Conservation (phyloP, 2,329 filamentous ascomycete species). For the Alternaria solani region DNA sequence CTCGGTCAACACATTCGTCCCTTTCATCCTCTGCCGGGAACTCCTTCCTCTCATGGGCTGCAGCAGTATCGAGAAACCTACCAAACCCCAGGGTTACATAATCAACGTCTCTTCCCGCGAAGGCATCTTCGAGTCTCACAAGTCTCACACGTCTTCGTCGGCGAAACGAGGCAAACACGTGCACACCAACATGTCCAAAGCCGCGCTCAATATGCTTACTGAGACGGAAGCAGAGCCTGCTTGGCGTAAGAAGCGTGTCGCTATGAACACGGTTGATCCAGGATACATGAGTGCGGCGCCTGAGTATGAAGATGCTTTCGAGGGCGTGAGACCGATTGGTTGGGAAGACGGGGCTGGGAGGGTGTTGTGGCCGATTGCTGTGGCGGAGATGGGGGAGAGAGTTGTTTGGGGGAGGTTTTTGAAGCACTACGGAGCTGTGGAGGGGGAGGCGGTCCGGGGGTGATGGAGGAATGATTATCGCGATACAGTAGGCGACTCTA, state of each 20-base stretch:
- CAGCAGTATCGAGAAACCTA: not conserved
- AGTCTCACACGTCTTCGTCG: conserved; percentile 5
- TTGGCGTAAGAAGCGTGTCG: conserved; percentile 11
- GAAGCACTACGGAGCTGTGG: conserved; percentile 25
- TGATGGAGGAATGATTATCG: conserved; percentile 8
- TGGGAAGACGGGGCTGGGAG: conserved; percentile 23
- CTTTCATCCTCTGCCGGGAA: conserved; percentile 23
- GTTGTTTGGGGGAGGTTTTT: conserved; percentile 19
- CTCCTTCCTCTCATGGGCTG: conserved; percentile 19
- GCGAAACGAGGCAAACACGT: conserved; percentile 21
- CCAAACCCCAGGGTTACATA: conserved; percentile 18
- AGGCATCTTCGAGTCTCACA: conserved; percentile 23
- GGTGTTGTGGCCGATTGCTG: conserved; percentile 22
- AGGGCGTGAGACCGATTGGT: conserved; percentile 17
- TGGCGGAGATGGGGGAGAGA: conserved; percentile 10
- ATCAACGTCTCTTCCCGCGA: conserved; percentile 28
- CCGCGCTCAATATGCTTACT: conserved; percentile 26
- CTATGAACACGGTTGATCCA: conserved; percentile 23
- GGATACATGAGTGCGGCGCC: conserved; percentile 26
- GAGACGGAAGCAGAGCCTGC: conserved; percentile 20
- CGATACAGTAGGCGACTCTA: no score
- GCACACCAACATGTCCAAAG: conserved; percentile 28
- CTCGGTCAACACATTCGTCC: conserved; percentile 24
- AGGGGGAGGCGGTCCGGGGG: conserved; percentile 14
- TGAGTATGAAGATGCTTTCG: conserved; percentile 19